Percentiles rank a stretch among this genome's conserved stretches.
Conservation (phyloP, 148 eudicot genomes). For the Chenopodium album region DNA sequence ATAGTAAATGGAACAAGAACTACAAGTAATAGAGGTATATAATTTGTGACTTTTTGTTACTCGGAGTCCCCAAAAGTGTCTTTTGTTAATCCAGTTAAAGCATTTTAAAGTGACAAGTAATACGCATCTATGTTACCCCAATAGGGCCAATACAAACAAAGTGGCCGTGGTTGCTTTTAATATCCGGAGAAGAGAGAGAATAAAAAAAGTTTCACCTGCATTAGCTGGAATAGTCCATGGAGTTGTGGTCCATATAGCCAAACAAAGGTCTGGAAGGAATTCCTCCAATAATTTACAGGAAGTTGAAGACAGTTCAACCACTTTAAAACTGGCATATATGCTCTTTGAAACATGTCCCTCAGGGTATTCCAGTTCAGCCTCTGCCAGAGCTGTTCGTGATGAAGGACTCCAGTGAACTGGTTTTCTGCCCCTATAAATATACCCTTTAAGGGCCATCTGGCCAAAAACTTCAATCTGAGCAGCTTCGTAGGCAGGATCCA, state of each 20-base stretch:
- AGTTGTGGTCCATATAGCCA: slow-evolving; percentile 98
- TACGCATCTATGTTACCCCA: too few species aligned
- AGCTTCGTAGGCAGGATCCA: slow-evolving; percentile 94
- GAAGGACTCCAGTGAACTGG: slow-evolving; percentile 99
- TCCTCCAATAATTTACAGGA: slow-evolving; percentile 54
- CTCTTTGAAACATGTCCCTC: slow-evolving; percentile 95
- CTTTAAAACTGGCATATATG: slow-evolving; percentile 73
- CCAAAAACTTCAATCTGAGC: slow-evolving; percentile 99
- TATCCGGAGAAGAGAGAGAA: not conserved
- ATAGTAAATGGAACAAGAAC: too few species aligned
- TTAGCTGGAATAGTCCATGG: slow-evolving; percentile 99
- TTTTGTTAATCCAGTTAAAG: too few species aligned
- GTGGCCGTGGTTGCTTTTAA: not conserved
- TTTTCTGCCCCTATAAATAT: slow-evolving; percentile 93
- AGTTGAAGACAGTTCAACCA: slow-evolving; percentile 49
- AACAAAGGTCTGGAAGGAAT: slow-evolving; percentile 62
- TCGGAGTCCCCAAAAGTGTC: too few species aligned
- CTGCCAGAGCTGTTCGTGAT: slow-evolving; percentile 96
- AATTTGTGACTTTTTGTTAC: too few species aligned
- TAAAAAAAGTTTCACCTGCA: slow-evolving; percentile 55
- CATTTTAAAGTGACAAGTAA: too few species aligned
- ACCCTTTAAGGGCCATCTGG: slow-evolving; percentile 81
- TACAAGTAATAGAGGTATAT: too few species aligned
- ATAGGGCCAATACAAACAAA: too few species aligned
- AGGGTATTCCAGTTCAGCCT: slow-evolving; percentile 97